These are phyloP conservation scores for Kodamaea jinghongensis DNA, from an alignment of 805 yeast genomes.

Conservation along the genomic window DNA sequence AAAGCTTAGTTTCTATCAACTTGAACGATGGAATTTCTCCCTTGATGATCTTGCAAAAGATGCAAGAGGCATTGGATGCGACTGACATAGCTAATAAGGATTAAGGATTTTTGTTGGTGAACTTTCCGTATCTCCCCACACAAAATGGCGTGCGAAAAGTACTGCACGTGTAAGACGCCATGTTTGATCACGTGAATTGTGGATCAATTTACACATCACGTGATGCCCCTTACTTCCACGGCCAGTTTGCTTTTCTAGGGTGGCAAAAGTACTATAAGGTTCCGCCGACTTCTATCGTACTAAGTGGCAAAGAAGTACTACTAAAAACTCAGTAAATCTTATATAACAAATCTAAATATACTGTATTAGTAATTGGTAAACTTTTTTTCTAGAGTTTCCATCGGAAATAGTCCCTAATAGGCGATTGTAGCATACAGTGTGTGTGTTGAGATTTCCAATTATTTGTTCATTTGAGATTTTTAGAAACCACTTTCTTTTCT, in stretches of 20 bases:
- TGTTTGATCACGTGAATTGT: neutral
- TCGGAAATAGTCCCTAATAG: too few species aligned
- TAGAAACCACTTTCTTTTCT: conserved; percentile 4
- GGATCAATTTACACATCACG: neutral
- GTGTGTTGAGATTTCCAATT: neutral
- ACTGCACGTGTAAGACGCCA: neutral
- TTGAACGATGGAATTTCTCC: conserved; percentile 96
- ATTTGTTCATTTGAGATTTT: conserved; percentile 1
- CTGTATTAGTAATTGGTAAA: neutral
- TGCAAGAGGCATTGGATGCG: conserved; percentile 61
- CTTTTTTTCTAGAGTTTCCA: too few species aligned
- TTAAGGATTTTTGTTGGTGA: neutral
- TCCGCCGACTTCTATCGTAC: conserved; percentile 3
- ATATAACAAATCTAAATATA: neutral
- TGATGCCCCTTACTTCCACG: neutral
- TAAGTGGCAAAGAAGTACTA: neutral
- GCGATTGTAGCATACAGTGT: neutral
- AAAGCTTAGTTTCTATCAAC: conserved; percentile 76
- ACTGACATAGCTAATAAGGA: conserved; percentile 8
- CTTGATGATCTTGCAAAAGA: conserved; percentile 91
- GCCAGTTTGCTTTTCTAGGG: neutral
- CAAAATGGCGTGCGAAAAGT: neutral
- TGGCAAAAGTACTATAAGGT: conserved; percentile 5
- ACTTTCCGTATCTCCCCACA: neutral
- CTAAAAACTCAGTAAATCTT: neutral